Base-by-base conservation (phyloP, 345 rosid species). In the Populus euphratica region DNA sequence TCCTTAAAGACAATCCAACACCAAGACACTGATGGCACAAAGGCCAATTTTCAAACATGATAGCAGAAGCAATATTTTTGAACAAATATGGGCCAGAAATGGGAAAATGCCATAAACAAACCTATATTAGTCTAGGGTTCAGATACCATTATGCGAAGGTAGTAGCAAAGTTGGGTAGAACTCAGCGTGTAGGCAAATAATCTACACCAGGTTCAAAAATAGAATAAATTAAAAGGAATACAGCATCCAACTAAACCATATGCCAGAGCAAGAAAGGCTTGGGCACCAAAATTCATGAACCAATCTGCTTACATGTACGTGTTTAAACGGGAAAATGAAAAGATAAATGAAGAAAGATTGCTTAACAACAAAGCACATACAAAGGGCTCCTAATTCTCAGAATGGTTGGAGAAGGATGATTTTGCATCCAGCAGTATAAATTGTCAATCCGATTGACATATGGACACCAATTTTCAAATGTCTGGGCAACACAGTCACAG, bases 281-380 rank as follows among this genome's bases (percentile, higher is more conserved):
- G 11, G 66, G 74, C 39, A 77, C 70, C 82, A 86, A 83, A 79
- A 86, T 83, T 79, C 49, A 52, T 77, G 59, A 80, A 81, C 79
- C 80, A 79, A 69, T 84, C 79, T 80, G 80, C 78, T 78, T 70
- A 79, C 73, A 68, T 77, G 70, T 77, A 25, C n/a, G 77, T 79
- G 38, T 78, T 17, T 25, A 59, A 77, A 64, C 54, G 16, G 47
- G 4, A 21, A 61, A 38, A 9, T 12, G 21, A 33, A 44, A 70
- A 29, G 20, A 44, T 41, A 69, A 69, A 68, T 18, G 43, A 80
- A 41, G 71, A 59, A 75, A 78, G 78, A 89, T 85, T 77, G 77
- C 81, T 77, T 79, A 81, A 86, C 63, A 75, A 61, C 79, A 68
- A 82, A 87, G 81, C 79, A 75, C 83, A 80, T 82, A 84, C 76